Conservation (phyloP, 1,139 yeast genomes). For the Taiozyma onychis region DNA sequence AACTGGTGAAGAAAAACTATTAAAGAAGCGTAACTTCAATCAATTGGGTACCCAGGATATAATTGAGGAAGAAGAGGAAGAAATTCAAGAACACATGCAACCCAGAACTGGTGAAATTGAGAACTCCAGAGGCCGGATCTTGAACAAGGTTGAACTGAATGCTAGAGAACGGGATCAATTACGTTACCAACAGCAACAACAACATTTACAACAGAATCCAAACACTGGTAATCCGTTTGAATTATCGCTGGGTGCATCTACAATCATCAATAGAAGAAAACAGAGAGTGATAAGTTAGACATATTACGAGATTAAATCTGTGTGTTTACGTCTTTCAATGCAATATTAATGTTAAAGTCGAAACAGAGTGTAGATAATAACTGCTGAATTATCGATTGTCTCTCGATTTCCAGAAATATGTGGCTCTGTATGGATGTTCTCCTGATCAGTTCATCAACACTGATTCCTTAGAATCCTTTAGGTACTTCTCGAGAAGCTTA, state of each 20-base stretch:
- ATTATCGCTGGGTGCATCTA: slow-evolving; percentile 70
- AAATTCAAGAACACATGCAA: slow-evolving; percentile 6
- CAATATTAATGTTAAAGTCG: background rate
- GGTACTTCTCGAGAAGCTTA: too few species aligned
- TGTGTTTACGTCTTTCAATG: background rate
- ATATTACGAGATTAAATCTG: background rate
- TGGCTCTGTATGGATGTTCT: too few species aligned
- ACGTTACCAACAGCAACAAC: slow-evolving; percentile 9
- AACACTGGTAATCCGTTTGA: slow-evolving; percentile 39
- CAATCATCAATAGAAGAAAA: slow-evolving; percentile 72
- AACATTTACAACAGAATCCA: slow-evolving; percentile 4
- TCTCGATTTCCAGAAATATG: too few species aligned
- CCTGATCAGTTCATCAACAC: too few species aligned
- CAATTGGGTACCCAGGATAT: slow-evolving; percentile 12
- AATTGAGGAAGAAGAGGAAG: slow-evolving; percentile 22
- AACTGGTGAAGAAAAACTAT: slow-evolving; percentile 77
- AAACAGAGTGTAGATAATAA: too few species aligned
- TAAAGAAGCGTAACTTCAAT: slow-evolving; percentile 32
- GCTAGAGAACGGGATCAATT: slow-evolving; percentile 11
- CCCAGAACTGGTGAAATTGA: slow-evolving; percentile 7
- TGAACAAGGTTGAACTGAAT: slow-evolving; percentile 16
- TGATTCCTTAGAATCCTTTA: too few species aligned
- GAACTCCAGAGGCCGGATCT: slow-evolving; percentile 8
- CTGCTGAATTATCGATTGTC: too few species aligned
- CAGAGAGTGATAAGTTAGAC: slow-evolving; percentile 25